Base-by-base conservation (phyloP, 371 early-diverging fungal species). In the Rhizopus stolonifer region DNA sequence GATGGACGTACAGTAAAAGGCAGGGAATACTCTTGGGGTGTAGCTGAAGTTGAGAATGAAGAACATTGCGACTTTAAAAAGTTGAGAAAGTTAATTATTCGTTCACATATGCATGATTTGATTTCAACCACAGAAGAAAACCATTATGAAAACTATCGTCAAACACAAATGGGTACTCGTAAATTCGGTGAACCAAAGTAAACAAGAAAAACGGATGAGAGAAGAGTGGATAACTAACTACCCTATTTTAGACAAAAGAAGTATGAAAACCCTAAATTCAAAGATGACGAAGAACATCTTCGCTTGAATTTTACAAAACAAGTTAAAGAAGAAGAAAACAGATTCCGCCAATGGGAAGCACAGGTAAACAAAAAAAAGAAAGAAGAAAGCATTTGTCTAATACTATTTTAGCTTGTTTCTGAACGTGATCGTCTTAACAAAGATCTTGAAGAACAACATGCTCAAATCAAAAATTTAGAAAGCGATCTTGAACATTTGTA, bases 371-470 rank as follows among this genome's bases (percentile, higher is more conserved):
- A 19, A 19, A 29, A 17, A 23, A 10, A 29, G 11, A 36, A 45
- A 23, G 15, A 39, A 31, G 31, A 40, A 48, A 23, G 18, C 15
- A 24, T 38, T 24, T 23, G 17, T n/a, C 2, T 36, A 18, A 22
- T n/a, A 1, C 19, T 34, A n/a, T n/a, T 46, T 9, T 58, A 73
- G 69, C 83, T 98, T 36, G 93, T 97, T 73, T 86, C 88, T 54
- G 98, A 98, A 73, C 88, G 99, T 48, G 97, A 96, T 73, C 90
- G 96, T 56, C 80, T 98, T 51, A 97, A 96, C 79, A 90, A 94
- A 70, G 97, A 98, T 60, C 81, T 98, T 56, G 99, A 98, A 75
- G 80, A 86, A 49, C 93, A 95, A 68, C 99, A 97, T 72, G 85
- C 85, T 62, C 84, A 85, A 25, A 92, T 97, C 64, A 95, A 95